phyloP scores from a whole-genome alignment of 169 alveolate species.

The Neospora caninum region DNA sequence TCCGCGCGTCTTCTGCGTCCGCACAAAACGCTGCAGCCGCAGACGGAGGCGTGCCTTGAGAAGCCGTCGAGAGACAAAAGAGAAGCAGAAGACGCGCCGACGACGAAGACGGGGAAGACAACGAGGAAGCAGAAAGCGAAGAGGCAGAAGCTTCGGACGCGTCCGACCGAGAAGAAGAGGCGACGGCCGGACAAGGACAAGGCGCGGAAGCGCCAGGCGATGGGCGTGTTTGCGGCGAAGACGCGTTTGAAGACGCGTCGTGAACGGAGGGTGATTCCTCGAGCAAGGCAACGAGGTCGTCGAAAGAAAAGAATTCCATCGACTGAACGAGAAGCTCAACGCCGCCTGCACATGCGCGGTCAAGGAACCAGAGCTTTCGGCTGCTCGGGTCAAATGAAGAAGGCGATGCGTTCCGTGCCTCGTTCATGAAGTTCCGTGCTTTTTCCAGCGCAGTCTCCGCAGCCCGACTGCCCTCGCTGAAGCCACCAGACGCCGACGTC shows the following conservation, averaged over 20 bases:
- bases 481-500: not conserved
- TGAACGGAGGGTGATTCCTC: not conserved
- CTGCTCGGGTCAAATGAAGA: not conserved
- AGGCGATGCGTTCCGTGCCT: not conserved
- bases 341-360: not conserved
- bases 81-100: not conserved
- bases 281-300: not conserved
- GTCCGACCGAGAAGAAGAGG: too few species aligned
- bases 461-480: not conserved
- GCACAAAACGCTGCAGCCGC: conserved; percentile 4
- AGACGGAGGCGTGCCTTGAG: not conserved
- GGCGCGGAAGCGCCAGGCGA: not conserved
- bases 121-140: not conserved
- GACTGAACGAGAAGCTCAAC: conserved; percentile 2
- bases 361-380: conserved; percentile 14
- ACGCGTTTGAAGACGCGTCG: not conserved
- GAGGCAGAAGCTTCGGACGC: too few species aligned
- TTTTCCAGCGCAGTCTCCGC: not conserved
- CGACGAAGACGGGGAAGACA: not conserved
- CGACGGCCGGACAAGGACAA: not conserved
- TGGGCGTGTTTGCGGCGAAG: not conserved
- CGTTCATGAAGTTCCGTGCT: not conserved
- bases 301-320: not conserved
- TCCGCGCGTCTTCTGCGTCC: not conserved
- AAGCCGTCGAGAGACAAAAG: not conserved